A percentile compares a stretch with the other conserved stretches of the same genome.
Evolutionary conservation across 2,329 filamentous ascomycete genomes (phyloP).

Genomic region (Ceratocystis smalleyi): DNA sequence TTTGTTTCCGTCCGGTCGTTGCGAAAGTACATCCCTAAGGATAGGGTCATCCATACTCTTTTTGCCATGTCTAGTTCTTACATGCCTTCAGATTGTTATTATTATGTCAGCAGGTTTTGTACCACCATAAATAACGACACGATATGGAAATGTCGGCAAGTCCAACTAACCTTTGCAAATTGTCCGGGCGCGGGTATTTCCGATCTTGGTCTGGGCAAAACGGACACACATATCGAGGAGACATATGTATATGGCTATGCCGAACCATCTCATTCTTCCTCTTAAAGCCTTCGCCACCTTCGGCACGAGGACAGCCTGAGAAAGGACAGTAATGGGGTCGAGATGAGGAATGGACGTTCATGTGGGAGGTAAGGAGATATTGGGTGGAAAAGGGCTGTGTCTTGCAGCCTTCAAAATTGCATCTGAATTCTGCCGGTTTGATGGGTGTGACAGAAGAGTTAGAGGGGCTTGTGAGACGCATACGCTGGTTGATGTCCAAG

Average conservation of each 20-base stretch:
- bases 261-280: slow-evolving; percentile 60
- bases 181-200: slow-evolving; percentile 87
- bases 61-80: slow-evolving; percentile 79
- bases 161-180: slow-evolving; percentile 64
- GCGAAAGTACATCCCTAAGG: slow-evolving; percentile 69
- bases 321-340: slow-evolving; percentile 52
- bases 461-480: slow-evolving; percentile 9
- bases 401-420: slow-evolving; percentile 41
- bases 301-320: slow-evolving; percentile 44
- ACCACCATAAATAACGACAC: background rate
- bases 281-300: slow-evolving; percentile 54
- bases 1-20: slow-evolving; percentile 69
- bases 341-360: slow-evolving; percentile 52
- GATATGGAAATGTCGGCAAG: background rate
- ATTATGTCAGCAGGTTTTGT: slow-evolving; percentile 5
- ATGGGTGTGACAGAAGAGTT: slow-evolving; percentile 1
- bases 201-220: slow-evolving; percentile 91
- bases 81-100: slow-evolving; percentile 46
- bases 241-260: slow-evolving; percentile 78
- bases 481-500: slow-evolving; percentile 5
- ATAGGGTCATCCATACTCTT: slow-evolving; percentile 74
- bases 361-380: slow-evolving; percentile 64
- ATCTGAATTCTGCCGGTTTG: slow-evolving; percentile 9
- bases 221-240: slow-evolving; percentile 87
- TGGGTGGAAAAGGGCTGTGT: slow-evolving; percentile 63